phyloP scores from a whole-genome alignment of 1,139 yeast species.

The Lodderomyces beijingensis region DNA sequence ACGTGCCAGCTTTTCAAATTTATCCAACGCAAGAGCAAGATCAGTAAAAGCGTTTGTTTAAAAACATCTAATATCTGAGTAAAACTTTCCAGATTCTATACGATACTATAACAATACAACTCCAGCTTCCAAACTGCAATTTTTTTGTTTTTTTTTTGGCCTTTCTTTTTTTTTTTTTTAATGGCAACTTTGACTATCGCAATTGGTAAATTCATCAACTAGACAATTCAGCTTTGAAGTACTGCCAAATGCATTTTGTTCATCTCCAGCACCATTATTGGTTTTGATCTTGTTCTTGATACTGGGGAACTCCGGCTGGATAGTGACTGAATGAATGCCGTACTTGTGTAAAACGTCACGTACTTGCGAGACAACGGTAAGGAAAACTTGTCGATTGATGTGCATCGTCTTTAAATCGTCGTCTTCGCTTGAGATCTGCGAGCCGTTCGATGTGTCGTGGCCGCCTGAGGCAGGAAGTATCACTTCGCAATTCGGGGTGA shows the following conservation, averaged over 20 bases:
- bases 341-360: slow-evolving; percentile 75
- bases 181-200: slow-evolving; percentile 30
- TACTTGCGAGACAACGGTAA: slow-evolving; percentile 69
- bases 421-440: slow-evolving; percentile 1
- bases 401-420: too few species aligned
- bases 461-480: slow-evolving; percentile 4
- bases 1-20: too few species aligned
- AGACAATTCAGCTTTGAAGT: slow-evolving; percentile 28
- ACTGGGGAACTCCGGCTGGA: slow-evolving; percentile 74
- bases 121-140: too few species aligned
- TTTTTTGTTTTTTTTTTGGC: neutral
- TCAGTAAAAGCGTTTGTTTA: too few species aligned
- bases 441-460: too few species aligned
- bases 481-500: slow-evolving; percentile 35
- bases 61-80: too few species aligned
- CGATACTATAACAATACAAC: too few species aligned
- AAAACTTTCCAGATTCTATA: too few species aligned
- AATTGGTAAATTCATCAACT: slow-evolving; percentile 34
- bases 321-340: slow-evolving; percentile 91
- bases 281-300: slow-evolving; percentile 8
- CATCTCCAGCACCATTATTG: slow-evolving; percentile 6
- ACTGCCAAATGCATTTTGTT: slow-evolving; percentile 30
- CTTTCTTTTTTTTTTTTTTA: slow-evolving; percentile 2
- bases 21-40: too few species aligned
- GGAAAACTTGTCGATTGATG: slow-evolving; percentile 46